Evolutionary conservation across 2,329 filamentous ascomycete species (phyloP).

Genomic region (Colletotrichum liaoningense): DNA sequence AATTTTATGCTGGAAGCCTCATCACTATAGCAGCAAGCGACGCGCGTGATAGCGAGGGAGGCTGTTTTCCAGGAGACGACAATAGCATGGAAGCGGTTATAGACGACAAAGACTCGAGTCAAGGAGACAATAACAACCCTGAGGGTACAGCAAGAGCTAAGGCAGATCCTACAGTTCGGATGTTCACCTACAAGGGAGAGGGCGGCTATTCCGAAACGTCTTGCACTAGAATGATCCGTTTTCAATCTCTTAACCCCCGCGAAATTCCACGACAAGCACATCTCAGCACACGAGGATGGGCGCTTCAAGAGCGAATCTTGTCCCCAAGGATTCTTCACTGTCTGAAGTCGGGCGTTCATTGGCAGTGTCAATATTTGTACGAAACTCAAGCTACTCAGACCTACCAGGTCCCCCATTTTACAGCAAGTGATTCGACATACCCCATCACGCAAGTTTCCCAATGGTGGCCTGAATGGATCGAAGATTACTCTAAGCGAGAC

Average conservation of each 20-base stretch:
- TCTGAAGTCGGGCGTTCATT: not conserved
- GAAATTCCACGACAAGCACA: not conserved
- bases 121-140: not conserved
- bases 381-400: not conserved
- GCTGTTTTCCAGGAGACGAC: not conserved
- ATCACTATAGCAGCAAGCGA: not conserved
- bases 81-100: not conserved
- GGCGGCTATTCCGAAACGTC: accelerated
- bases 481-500: not conserved
- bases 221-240: not conserved
- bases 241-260: not conserved
- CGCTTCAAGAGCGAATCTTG: not conserved
- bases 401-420: not conserved
- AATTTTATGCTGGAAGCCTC: not conserved
- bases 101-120: no score
- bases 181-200: not conserved
- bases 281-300: slow-evolving; percentile 9
- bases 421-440: not conserved
- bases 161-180: not conserved
- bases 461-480: not conserved
- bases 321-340: not conserved
- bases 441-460: no score
- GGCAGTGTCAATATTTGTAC: not conserved
- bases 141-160: not conserved
- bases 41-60: not conserved